phyloP scores from a whole-genome alignment of 345 rosid species.

The Pistacia atlantica region DNA sequence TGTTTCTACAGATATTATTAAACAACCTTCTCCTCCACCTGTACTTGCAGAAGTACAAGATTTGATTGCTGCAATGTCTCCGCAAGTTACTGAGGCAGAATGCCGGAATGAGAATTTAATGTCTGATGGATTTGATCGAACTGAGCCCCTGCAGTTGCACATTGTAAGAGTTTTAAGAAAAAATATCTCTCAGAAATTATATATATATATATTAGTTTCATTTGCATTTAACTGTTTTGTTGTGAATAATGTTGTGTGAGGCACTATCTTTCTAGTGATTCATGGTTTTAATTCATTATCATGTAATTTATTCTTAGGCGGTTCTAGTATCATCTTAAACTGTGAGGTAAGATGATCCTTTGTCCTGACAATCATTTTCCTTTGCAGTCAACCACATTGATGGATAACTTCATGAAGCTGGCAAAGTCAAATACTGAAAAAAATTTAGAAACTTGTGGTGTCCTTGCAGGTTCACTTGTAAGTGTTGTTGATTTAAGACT shows the following conservation, averaged over 20 bases:
- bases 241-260: background rate
- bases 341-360: constrained; percentile 1
- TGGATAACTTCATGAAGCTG: constrained; percentile 95
- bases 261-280: constrained; percentile 1
- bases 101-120: constrained; percentile 52
- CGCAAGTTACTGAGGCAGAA: constrained; percentile 49
- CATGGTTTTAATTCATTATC: background rate
- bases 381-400: constrained; percentile 83
- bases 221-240: constrained; percentile 1
- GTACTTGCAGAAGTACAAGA: constrained; percentile 94
- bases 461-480: constrained; percentile 95
- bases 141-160: constrained; percentile 90
- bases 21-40: constrained; percentile 97
- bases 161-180: constrained; percentile 59
- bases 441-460: constrained; percentile 95
- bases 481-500: constrained; percentile 36
- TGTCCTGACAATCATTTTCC: constrained; percentile 22
- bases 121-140: constrained; percentile 46
- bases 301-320: constrained; percentile 4
- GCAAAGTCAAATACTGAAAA: constrained; percentile 84
- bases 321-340: background rate
- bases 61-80: constrained; percentile 53
- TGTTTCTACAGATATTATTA: constrained; percentile 43
- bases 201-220: background rate
- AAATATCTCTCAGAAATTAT: background rate